A percentile compares a stretch with the other conserved stretches of the same genome.
Conservation (phyloP, 106 monocot genomes). For the Apostasia ramifera region DNA sequence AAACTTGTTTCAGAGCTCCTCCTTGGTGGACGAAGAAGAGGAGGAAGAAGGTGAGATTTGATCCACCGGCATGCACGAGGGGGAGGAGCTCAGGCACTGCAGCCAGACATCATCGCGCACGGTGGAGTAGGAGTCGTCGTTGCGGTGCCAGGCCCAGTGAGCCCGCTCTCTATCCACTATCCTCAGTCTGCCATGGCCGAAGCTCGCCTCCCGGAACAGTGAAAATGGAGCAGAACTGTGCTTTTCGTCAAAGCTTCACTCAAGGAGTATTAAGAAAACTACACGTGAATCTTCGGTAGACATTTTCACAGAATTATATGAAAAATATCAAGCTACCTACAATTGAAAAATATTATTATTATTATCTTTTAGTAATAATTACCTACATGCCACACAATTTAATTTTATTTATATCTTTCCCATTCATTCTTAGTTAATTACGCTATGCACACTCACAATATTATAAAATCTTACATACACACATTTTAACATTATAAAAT, state of each 20-base stretch:
- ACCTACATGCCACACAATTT: too few species aligned
- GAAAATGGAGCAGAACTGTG: slow-evolving; percentile 48
- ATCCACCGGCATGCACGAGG: slow-evolving; percentile 10
- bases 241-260: slow-evolving; percentile 43
- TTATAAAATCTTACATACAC: too few species aligned
- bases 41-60: too few species aligned
- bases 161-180: slow-evolving; percentile 56
- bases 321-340: background rate
- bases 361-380: too few species aligned
- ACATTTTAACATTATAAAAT: too few species aligned
- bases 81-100: slow-evolving; percentile 29
- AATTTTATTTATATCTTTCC: too few species aligned
- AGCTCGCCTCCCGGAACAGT: slow-evolving; percentile 74
- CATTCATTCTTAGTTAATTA: too few species aligned
- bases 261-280: background rate
- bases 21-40: too few species aligned
- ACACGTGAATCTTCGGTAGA: background rate
- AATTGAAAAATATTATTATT: background rate
- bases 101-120: slow-evolving; percentile 49
- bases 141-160: slow-evolving; percentile 90
- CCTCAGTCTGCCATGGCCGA: slow-evolving; percentile 73
- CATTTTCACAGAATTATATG: background rate
- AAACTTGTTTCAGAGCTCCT: too few species aligned
- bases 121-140: slow-evolving; percentile 39
- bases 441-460: too few species aligned